Percentiles rank a stretch among this genome's conserved stretches.
These are phyloP conservation scores for Capsicum pubescens DNA, from an alignment of 257 asterid species.

Conservation along the genomic window DNA sequence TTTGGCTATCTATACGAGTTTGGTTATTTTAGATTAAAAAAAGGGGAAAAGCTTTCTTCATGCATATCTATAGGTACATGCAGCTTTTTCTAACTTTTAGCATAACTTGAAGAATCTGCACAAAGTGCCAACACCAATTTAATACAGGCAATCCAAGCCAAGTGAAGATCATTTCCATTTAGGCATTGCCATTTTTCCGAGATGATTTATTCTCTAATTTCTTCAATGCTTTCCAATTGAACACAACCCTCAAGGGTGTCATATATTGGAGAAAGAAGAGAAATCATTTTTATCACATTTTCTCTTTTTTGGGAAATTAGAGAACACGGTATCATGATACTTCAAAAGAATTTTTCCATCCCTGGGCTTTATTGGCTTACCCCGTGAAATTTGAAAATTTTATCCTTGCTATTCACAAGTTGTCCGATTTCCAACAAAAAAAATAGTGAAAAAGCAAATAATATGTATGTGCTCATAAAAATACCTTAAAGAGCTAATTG, in stretches of 20 bases:
- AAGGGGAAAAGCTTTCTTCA: neutral
- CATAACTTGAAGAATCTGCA: neutral
- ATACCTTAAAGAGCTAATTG: neutral
- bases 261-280: neutral
- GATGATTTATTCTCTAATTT: conserved; percentile 14
- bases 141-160: neutral
- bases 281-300: neutral
- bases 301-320: neutral
- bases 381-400: neutral
- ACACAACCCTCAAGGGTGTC: neutral
- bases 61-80: neutral
- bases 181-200: conserved; percentile 21
- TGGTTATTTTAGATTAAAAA: neutral
- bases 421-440: neutral
- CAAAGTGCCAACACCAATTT: neutral
- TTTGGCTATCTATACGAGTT: neutral
- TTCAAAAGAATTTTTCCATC: neutral
- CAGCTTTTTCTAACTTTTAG: neutral
- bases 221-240: neutral
- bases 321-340: neutral
- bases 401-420: conserved; percentile 15
- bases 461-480: neutral
- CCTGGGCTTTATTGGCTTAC: neutral
- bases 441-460: neutral
- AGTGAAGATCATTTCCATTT: conserved; percentile 23